Percentiles rank a stretch among this genome's conserved stretches.
Conservation (phyloP, 192 early-diverging fungal genomes). For the Coemansia sp. region DNA sequence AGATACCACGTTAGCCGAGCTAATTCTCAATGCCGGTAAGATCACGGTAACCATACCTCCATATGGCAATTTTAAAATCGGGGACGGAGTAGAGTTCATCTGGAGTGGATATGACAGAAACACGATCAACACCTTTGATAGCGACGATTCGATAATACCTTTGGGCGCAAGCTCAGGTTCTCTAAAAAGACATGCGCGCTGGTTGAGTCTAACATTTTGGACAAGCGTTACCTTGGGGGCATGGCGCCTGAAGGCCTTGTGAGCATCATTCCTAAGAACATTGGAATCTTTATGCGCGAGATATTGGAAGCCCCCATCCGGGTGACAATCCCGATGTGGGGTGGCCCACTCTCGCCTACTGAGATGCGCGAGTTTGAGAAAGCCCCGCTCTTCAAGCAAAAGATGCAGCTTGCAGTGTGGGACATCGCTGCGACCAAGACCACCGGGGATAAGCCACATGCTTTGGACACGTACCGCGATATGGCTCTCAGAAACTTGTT, state of each 20-base stretch:
- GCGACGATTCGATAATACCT: conserved; percentile 39
- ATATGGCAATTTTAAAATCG: too few species aligned
- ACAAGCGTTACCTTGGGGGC: conserved; percentile 56
- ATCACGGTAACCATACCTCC: too few species aligned
- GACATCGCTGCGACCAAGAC: conserved; percentile 58
- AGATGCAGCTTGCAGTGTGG: conserved; percentile 61
- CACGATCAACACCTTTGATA: conserved; percentile 11
- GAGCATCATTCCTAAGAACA: conserved; percentile 32
- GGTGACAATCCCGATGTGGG: conserved; percentile 5
- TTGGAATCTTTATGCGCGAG: too few species aligned
- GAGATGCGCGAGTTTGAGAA: conserved; percentile 55
- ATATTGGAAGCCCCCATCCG: too few species aligned
- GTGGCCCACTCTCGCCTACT: conserved; percentile 53
- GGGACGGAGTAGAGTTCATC: too few species aligned
- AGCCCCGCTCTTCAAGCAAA: conserved; percentile 57
- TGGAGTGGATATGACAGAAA: too few species aligned
- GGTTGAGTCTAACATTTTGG: conserved; percentile 60
- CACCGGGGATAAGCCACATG: conserved; percentile 49
- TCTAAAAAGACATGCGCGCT: conserved; percentile 55
- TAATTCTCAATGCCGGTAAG: conserved; percentile 57
- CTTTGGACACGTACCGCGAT: conserved; percentile 46
- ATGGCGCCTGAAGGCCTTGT: conserved; percentile 1
- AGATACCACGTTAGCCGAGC: conserved; percentile 55
- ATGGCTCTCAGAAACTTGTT: conserved; percentile 50
- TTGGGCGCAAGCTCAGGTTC: conserved; percentile 51